phyloP scores from a whole-genome alignment of 2,329 filamentous ascomycete species.

The Dactylellina cionopaga region DNA sequence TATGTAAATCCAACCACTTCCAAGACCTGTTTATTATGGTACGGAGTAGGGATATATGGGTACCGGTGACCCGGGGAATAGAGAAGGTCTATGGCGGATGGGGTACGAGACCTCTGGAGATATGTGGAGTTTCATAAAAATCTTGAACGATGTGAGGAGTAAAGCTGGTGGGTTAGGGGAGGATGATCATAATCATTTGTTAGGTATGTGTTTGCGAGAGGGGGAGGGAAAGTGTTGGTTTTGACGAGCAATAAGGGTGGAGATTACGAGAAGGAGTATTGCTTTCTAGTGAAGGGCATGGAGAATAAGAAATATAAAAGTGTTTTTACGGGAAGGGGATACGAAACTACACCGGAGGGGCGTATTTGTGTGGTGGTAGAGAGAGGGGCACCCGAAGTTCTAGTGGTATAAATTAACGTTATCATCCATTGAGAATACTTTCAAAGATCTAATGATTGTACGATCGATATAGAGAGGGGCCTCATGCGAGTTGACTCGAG shows the following conservation, averaged over 20 bases:
- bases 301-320: conserved; percentile 61
- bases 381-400: conserved; percentile 63
- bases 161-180: conserved; percentile 62
- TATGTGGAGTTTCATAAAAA: conserved; percentile 56
- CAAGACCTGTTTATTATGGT: conserved; percentile 61
- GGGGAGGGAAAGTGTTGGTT: conserved; percentile 63
- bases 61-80: conserved; percentile 60
- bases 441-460: too few relatives aligned
- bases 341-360: conserved; percentile 61
- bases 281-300: conserved; percentile 62
- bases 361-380: conserved; percentile 62
- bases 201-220: conserved; percentile 65
- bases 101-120: conserved; percentile 57
- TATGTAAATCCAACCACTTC: conserved; percentile 58
- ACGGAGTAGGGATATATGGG: conserved; percentile 61
- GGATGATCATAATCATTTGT: conserved; percentile 64
- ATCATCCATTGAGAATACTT: too few relatives aligned
- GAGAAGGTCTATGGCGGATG: conserved; percentile 62
- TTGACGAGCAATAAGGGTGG: conserved; percentile 64
- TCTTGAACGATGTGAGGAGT: conserved; percentile 57
- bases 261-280: conserved; percentile 61
- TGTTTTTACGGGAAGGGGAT: conserved; percentile 60
- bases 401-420: conserved; percentile 57
- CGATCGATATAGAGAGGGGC: too few relatives aligned
- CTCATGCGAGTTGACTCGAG: too few relatives aligned